These are phyloP conservation scores for Dorcoceras hygrometricum DNA, from an alignment of 257 asterid species.

Conservation along the genomic window DNA sequence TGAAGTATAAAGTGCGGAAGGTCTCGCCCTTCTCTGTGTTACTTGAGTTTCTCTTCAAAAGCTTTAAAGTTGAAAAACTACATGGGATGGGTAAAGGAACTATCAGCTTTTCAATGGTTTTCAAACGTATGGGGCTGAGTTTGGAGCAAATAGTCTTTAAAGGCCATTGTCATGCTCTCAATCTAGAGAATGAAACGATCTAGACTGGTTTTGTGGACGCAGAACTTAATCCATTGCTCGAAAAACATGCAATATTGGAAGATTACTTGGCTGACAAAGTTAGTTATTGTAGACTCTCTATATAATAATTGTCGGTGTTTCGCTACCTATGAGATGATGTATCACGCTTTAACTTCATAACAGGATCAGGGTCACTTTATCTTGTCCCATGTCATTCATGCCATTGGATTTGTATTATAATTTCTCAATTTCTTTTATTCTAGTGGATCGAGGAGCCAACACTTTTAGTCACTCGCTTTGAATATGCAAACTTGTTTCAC, in stretches of 20 bases:
- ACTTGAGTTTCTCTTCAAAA: not conserved
- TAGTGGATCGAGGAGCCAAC: constrained; percentile 99
- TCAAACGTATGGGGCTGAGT: not conserved
- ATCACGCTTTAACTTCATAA: constrained; percentile 10
- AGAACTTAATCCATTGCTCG: not conserved
- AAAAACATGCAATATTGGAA: not conserved
- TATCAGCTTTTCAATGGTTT: not conserved
- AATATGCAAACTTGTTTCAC: constrained; percentile 94
- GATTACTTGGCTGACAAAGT: no score
- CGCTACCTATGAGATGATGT: constrained; percentile 5
- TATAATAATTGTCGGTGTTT: not conserved
- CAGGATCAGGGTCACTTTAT: not conserved
- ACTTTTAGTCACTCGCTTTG: constrained; percentile 80
- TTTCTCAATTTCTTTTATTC: constrained; percentile 25
- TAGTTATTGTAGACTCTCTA: not conserved
- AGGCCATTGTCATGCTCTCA: not conserved
- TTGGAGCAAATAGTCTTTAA: not conserved
- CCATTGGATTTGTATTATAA: constrained; percentile 13
- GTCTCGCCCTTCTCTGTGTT: not conserved
- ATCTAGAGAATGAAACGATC: not conserved
- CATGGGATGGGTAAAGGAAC: not conserved
- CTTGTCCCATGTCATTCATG: constrained; percentile 7
- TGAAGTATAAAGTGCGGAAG: not conserved
- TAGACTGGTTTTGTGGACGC: not conserved
- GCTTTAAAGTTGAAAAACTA: not conserved